phyloP scores from a whole-genome alignment of 768 basidiomycete genomes.

The Mycena galericulata region DNA sequence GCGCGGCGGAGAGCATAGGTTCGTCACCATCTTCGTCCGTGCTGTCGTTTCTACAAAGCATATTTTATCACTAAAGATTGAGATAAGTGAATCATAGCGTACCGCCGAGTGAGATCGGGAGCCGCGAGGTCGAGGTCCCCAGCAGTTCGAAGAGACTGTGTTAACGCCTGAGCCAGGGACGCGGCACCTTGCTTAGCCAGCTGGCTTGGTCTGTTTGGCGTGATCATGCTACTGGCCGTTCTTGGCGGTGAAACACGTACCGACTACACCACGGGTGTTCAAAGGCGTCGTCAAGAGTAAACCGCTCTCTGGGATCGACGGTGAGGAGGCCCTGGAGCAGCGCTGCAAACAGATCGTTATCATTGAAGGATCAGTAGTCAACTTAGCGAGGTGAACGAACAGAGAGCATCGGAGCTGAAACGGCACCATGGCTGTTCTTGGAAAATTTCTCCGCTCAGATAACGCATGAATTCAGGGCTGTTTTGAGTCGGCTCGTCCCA shows the following conservation, averaged over 20 bases:
- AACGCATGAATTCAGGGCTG: constrained; percentile 87
- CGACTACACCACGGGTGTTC: constrained; percentile 82
- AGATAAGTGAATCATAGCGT: background rate
- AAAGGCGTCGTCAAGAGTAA: constrained; percentile 64
- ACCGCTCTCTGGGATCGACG: constrained; percentile 73
- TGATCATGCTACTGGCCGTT: background rate
- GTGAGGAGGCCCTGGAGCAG: constrained; percentile 82
- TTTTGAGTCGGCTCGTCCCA: constrained; percentile 92
- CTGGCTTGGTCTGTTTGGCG: constrained; percentile 72
- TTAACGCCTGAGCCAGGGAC: constrained; percentile 77
- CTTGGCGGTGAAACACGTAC: constrained; percentile 49
- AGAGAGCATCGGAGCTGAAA: constrained; percentile 66
- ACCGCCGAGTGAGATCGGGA: constrained; percentile 59
- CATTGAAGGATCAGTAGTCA: background rate
- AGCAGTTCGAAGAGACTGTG: constrained; percentile 69
- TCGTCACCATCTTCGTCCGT: constrained; percentile 66
- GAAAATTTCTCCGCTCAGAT: constrained; percentile 79
- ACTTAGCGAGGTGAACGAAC: constrained; percentile 57
- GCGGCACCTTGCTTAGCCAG: constrained; percentile 62
- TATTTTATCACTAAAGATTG: background rate
- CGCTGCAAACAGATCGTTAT: constrained; percentile 68
- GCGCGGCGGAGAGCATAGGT: constrained; percentile 71
- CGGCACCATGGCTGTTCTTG: constrained; percentile 83
- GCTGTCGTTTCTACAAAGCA: constrained; percentile 30
- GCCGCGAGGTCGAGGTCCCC: constrained; percentile 84